A percentile compares a stretch with the other conserved stretches of the same genome.
phyloP scores from a whole-genome alignment of 2,329 filamentous ascomycete species.

The Scortechinia acanthostroma region DNA sequence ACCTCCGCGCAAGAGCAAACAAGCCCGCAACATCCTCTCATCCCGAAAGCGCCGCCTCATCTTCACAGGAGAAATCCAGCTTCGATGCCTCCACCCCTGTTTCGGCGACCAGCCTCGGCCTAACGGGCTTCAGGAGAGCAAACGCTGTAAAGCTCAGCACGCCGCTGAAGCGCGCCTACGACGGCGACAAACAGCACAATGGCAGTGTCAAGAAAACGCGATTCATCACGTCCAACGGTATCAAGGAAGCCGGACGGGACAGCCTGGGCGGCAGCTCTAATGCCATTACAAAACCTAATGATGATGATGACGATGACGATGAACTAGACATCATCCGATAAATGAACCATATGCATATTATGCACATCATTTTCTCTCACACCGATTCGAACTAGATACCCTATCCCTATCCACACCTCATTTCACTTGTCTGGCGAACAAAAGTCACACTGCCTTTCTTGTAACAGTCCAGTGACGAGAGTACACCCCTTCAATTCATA shows the following conservation, averaged over 20 bases:
- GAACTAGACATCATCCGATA: constrained; percentile 32
- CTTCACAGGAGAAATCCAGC: too few species aligned
- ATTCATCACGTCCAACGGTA: constrained; percentile 36
- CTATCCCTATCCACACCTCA: too few species aligned
- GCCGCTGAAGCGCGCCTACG: constrained; percentile 20
- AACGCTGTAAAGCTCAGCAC: background rate
- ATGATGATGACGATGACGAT: constrained; percentile 23
- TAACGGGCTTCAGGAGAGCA: background rate
- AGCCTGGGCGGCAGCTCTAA: constrained; percentile 24
- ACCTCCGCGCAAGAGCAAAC: constrained; percentile 22
- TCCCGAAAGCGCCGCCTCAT: background rate
- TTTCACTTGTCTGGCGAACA: too few species aligned
- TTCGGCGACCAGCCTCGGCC: background rate
- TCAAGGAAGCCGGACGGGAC: constrained; percentile 36
- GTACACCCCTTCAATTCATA: too few species aligned
- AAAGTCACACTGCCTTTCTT: too few species aligned
- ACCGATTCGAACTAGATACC: too few species aligned
- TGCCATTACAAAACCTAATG: constrained; percentile 4
- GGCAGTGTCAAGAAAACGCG: constrained; percentile 30
- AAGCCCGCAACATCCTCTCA: background rate
- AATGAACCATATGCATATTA: background rate
- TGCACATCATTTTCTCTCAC: background rate
- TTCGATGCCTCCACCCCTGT: too few species aligned
- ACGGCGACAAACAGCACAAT: constrained; percentile 17
- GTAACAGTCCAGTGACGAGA: too few species aligned